Conservation (phyloP, 2,329 filamentous ascomycete species). For the Geosmithia morbida region DNA sequence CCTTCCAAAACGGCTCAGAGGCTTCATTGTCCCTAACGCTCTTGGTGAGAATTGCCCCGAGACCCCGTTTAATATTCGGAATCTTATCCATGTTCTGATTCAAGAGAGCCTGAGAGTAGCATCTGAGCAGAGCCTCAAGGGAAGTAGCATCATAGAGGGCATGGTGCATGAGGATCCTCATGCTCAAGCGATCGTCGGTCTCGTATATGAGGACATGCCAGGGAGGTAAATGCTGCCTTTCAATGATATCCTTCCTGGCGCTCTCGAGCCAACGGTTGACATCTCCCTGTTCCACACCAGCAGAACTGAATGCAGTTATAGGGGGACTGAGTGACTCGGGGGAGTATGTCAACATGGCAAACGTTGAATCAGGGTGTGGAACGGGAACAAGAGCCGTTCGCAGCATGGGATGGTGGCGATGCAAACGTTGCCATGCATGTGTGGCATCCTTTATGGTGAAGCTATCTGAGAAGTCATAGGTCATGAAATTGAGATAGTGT, state of each 20-base stretch:
- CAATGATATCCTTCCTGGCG: slow-evolving; percentile 14
- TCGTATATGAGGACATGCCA: slow-evolving; percentile 46
- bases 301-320: slow-evolving; percentile 3
- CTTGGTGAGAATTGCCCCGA: slow-evolving; percentile 26
- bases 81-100: slow-evolving; percentile 5
- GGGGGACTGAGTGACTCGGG: slow-evolving; percentile 2
- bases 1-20: slow-evolving; percentile 48
- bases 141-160: slow-evolving; percentile 77
- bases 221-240: slow-evolving; percentile 35
- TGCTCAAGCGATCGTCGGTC: slow-evolving; percentile 7
- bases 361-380: slow-evolving; percentile 44
- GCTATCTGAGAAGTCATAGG: slow-evolving; percentile 29
- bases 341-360: slow-evolving; percentile 58
- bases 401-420: slow-evolving; percentile 51
- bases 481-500: slow-evolving; percentile 64
- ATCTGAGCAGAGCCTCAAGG: slow-evolving; percentile 46
- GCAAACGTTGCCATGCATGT: slow-evolving; percentile 44
- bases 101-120: slow-evolving; percentile 27
- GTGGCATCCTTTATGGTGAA: slow-evolving; percentile 26
- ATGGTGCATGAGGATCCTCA: slow-evolving; percentile 52
- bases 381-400: slow-evolving; percentile 58
- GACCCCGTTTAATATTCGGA: slow-evolving; percentile 14
- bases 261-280: neutral
- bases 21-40: slow-evolving; percentile 12
- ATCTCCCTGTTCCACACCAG: neutral